Conservation (phyloP, 345 rosid genomes). For the Angophora floribunda region DNA sequence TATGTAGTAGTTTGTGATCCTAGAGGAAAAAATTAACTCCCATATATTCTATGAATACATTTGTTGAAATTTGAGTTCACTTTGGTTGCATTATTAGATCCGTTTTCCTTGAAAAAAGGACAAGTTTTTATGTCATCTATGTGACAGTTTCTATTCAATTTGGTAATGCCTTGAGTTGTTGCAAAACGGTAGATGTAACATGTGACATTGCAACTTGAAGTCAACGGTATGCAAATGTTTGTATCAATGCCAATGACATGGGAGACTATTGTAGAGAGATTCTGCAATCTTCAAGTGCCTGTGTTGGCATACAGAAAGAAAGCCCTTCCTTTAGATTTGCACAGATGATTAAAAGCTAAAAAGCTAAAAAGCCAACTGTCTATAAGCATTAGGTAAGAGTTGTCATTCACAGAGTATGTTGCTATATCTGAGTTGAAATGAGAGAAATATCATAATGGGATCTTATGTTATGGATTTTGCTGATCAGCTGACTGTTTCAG, state of each 20-base stretch:
- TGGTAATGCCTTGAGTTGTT: neutral
- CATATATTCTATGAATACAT: neutral
- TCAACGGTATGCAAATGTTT: neutral
- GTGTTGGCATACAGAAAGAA: neutral
- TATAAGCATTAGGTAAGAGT: neutral
- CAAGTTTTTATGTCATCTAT: neutral
- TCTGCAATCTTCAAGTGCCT: neutral
- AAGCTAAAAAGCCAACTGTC: neutral
- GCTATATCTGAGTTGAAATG: neutral
- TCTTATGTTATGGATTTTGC: neutral
- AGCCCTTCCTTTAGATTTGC: neutral
- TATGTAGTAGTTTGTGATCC: constrained; percentile 10
- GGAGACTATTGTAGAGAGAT: neutral
- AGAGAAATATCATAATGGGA: neutral
- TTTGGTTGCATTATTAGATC: neutral
- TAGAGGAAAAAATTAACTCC: neutral
- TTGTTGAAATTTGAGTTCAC: neutral
- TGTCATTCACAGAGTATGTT: neutral
- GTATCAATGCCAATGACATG: neutral
- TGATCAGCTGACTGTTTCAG: neutral
- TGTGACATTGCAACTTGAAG: neutral
- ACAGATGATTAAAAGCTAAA: neutral
- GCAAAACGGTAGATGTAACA: neutral
- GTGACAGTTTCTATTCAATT: neutral
- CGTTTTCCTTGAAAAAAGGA: neutral